phyloP scores from a whole-genome alignment of 1,139 yeast species.

The Pichia sp. region DNA sequence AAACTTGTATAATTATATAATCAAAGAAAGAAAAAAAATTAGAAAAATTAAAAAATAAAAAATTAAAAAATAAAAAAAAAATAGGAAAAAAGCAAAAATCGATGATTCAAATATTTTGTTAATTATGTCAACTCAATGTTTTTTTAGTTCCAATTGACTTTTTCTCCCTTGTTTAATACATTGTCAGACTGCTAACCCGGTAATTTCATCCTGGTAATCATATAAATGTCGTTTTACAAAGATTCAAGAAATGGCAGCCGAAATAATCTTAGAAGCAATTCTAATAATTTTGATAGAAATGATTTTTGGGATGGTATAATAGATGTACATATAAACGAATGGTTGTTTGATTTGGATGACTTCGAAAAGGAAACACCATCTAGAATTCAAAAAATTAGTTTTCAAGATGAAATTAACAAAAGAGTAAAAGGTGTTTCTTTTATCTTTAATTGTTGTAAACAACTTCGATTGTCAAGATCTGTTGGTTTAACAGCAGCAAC shows the following conservation, averaged over 20 bases:
- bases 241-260: too few species aligned
- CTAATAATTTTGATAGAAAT: background rate
- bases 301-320: conserved; percentile 26
- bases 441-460: conserved; percentile 38
- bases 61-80: too few species aligned
- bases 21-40: background rate
- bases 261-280: too few species aligned
- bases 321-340: conserved; percentile 24
- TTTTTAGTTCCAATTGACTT: too few species aligned
- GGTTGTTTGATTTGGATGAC: conserved; percentile 28
- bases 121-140: too few species aligned
- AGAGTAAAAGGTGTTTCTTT: conserved; percentile 44
- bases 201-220: too few species aligned
- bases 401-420: conserved; percentile 34
- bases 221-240: too few species aligned
- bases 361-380: conserved; percentile 33
- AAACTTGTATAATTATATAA: background rate
- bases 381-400: conserved; percentile 31
- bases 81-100: too few species aligned
- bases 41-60: background rate
- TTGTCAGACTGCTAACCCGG: too few species aligned
- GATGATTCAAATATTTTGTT: too few species aligned
- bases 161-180: too few species aligned
- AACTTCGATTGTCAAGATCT: conserved; percentile 40
- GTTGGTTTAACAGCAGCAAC: conserved; percentile 44